A percentile compares a stretch with the other conserved stretches of the same genome.
Evolutionary conservation across 495 filamentous ascomycete genomes (phyloP).

Genomic region (Penicillium paxilli): DNA sequence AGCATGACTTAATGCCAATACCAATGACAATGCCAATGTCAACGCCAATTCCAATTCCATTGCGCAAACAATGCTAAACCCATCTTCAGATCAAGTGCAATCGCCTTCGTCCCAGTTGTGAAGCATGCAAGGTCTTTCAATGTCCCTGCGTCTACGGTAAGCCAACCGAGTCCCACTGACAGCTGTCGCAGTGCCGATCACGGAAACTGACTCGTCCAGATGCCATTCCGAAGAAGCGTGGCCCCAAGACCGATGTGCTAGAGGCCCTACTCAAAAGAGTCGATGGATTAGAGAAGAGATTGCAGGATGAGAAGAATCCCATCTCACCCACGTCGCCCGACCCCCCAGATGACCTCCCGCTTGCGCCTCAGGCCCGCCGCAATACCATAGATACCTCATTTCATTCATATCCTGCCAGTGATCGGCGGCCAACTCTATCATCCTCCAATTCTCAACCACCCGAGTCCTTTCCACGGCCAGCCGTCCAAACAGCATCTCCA

Average conservation of each 20-base stretch:
- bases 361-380: constrained; percentile 13
- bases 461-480: constrained; percentile 14
- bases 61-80: no score
- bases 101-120: constrained; percentile 77
- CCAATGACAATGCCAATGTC: neutral
- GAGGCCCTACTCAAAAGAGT: constrained; percentile 82
- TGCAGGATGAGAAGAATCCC: constrained; percentile 66
- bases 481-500: neutral
- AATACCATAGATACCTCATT: constrained; percentile 27
- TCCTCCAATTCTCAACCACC: constrained; percentile 9
- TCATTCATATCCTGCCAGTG: constrained; percentile 11
- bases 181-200: neutral
- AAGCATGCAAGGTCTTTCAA: constrained; percentile 85
- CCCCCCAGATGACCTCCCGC: constrained; percentile 12
- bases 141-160: constrained; percentile 86
- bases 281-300: constrained; percentile 75
- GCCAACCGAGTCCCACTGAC: constrained; percentile 18
- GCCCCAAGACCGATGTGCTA: constrained; percentile 84
- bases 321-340: constrained; percentile 46
- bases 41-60: neutral
- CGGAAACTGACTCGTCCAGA: constrained; percentile 47
- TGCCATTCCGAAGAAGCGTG: constrained; percentile 83
- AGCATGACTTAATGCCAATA: neutral
- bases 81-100: constrained; percentile 90
- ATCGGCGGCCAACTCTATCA: constrained; percentile 11